Evolutionary conservation across 768 basidiomycete genomes (phyloP), one percentile per base, ranked within the genome.

Genomic region (Podaxis carcinomalis): DNA sequence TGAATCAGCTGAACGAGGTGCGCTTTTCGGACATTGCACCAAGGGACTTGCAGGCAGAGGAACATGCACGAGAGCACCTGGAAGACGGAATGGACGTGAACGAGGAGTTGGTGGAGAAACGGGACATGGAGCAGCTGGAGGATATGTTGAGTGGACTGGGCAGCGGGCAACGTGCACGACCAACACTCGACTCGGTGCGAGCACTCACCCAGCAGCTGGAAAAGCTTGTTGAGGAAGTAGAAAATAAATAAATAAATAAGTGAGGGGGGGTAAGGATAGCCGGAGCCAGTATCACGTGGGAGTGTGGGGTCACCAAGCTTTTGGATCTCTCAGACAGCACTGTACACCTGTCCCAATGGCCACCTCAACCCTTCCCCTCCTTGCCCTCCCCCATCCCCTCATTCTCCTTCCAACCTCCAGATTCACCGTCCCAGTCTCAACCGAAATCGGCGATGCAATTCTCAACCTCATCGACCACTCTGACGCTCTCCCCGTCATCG

Each of bases 391-490:
- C 0, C 78, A 88, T 63, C 93, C 93, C 0, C 75, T 84, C 49
- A 74, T 95, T 60, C 83, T 95, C 39, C 82, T 93, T 11, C 93
- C 93, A 0, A 85, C 84, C 6, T 84, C 88, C 0, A 77, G 86
- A 13, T 76, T 90, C 47, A 86, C 89, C 0, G 72, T 93, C 61
- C 85, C 89, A 0, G 79, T 95, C 21, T 77, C 84, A 16, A 79
- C 78, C 19, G 64, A 80, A 23, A 78, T 87, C 37, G 90, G 87
- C 21, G 84, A 89, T 63, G 82, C 80, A 5, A 74, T 95, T 5
- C 77, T 90, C 39, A 73, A 83, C 0, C 80, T 91, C 64, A 81
- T 90, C 49, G 85, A 89, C 40, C 83, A 88, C 51, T 83, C 87
- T 2, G 88, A 91, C 55, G 73, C 83, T 2, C 83, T 90, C 27